Base-by-base conservation (phyloP, 768 basidiomycete genomes). In the Lactarius vividus region DNA sequence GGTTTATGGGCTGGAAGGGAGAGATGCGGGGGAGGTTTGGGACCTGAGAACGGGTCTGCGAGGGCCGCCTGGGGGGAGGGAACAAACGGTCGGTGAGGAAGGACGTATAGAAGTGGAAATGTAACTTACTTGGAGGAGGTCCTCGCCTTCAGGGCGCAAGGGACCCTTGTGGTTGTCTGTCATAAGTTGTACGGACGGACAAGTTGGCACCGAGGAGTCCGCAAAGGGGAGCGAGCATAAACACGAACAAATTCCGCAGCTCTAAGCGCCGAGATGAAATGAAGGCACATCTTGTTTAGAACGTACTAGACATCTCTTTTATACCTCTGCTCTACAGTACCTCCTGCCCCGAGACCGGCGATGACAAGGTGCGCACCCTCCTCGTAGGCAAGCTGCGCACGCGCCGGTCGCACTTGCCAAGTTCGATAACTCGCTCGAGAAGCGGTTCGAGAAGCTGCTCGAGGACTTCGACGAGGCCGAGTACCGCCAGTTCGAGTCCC, bases 401-500 rank as follows among this genome's bases (percentile, higher is more conserved):
- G 86, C 84, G 82, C 52, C 85, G 85, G 94, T 88, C 66, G 87
- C 92, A 0, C 79, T 96, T 57, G 78, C 75, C 28, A 87, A 86
- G 67, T 95, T 96, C 72, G 86, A 91, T 37, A 74, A 81, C 0
- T 66, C 78, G 3, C 78, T 97, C 49, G 75, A 77, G 57, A 94
- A 92, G 80, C 87, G 85, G 71, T 94, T 87, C 68, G 84, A 85
- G 42, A 81, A 84, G 61, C 86, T 88, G 70, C 77, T 94, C 15
- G 85, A 87, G 66, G 83, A 82, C 65, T 88, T 92, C 73, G 85
- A 81, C 66, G 88, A 91, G 71, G 88, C 84, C 44, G 88, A 92
- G 46, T 87, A 84, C 65, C 78, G 88, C 65, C 79, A 87, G 62
- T 78, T 92, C 3, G 83, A 86, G 60, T 78, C 84, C 35, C 80